phyloP scores from a whole-genome alignment of 2,329 filamentous ascomycete species.

The Verticillium klebahnii region DNA sequence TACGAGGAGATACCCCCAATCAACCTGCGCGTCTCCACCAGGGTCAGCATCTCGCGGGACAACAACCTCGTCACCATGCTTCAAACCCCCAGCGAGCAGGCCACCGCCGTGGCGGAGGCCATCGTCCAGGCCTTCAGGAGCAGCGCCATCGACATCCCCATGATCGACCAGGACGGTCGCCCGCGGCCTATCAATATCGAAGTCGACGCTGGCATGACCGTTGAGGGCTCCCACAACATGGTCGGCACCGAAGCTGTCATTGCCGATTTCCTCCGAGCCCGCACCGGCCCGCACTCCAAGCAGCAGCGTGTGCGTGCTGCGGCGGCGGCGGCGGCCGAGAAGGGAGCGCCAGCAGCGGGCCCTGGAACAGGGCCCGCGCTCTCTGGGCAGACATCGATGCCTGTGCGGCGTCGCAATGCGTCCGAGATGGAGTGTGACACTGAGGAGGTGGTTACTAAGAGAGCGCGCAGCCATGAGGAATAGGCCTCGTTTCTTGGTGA shows the following conservation, averaged over 20 bases:
- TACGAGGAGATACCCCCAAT: conserved; percentile 30
- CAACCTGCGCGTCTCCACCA: conserved; percentile 42
- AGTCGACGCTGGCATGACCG: conserved; percentile 39
- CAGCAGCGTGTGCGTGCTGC: background rate
- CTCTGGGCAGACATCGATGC: background rate
- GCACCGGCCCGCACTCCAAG: background rate
- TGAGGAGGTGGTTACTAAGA: background rate
- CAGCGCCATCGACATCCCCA: conserved; percentile 36
- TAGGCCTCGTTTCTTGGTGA: background rate
- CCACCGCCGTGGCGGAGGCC: conserved; percentile 36
- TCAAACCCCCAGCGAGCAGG: conserved; percentile 31
- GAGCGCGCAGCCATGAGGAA: background rate
- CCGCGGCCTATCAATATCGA: conserved; percentile 35
- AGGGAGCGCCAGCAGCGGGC: background rate
- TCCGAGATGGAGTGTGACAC: background rate
- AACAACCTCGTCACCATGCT: conserved; percentile 44
- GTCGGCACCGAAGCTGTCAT: conserved; percentile 30
- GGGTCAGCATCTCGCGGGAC: conserved; percentile 39
- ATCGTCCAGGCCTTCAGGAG: conserved; percentile 40
- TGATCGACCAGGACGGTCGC: conserved; percentile 40
- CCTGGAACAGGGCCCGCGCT: background rate
- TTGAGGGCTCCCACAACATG: conserved; percentile 39
- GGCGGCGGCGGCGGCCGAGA: background rate
- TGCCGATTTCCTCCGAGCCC: conserved; percentile 19
- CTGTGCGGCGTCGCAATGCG: background rate